Percentiles rank a stretch among this genome's conserved stretches.
phyloP scores from a whole-genome alignment of 192 early-diverging fungal genomes.

The Chytriomyces sp. region DNA sequence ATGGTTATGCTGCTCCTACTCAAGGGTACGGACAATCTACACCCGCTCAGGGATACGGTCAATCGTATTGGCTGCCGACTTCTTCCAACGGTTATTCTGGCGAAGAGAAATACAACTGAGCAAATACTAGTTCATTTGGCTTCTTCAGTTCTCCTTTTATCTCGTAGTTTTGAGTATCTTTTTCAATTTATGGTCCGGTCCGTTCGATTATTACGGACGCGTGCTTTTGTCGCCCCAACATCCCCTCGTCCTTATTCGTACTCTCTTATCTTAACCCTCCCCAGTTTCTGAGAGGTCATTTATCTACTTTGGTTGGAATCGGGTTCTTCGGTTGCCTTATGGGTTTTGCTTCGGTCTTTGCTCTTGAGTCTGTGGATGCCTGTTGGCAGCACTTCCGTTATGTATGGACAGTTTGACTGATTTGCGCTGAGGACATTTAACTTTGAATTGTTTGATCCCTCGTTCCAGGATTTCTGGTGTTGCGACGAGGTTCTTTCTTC shows the following conservation, averaged over 20 bases:
- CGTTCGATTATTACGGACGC: not conserved
- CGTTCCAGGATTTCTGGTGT: not conserved
- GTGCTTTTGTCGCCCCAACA: not conserved
- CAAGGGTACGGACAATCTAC: not conserved
- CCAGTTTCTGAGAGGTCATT: no score
- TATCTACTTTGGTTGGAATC: not conserved
- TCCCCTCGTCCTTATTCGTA: not conserved
- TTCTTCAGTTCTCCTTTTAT: not conserved
- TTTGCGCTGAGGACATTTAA: not conserved
- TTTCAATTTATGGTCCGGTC: no score
- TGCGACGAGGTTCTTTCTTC: not conserved
- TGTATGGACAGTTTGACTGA: not conserved
- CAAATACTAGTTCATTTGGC: not conserved
- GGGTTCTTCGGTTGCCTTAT: slow-evolving; percentile 16
- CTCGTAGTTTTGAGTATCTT: no score
- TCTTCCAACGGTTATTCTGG: not conserved
- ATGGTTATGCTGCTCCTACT: not conserved
- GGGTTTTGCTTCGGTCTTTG: slow-evolving; percentile 5
- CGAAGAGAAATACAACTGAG: not conserved
- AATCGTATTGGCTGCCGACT: not conserved
- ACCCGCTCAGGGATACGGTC: no score
- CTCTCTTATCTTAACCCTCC: not conserved
- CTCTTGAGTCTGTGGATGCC: not conserved
- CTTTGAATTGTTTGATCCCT: not conserved
- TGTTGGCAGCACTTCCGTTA: not conserved